A percentile compares a stretch with the other conserved stretches of the same genome.
phyloP scores from a whole-genome alignment of 352 stramenopile genomes.

The Phytophthora ohioensis region DNA sequence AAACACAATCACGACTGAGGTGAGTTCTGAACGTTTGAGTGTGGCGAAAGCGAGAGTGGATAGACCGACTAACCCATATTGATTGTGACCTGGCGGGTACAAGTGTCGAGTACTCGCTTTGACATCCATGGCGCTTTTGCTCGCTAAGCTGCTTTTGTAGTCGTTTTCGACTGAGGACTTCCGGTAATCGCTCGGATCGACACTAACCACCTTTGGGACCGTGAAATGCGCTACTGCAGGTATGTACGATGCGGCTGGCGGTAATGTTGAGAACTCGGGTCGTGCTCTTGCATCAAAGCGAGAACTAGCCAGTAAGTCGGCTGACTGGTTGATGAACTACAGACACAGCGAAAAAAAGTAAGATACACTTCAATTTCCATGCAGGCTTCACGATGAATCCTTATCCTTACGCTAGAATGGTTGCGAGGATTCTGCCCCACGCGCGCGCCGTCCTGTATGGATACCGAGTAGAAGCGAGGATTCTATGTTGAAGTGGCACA shows the following conservation, averaged over 20 bases:
- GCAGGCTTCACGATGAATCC: slow-evolving; percentile 18
- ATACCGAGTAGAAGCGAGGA: slow-evolving; percentile 72
- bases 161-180: slow-evolving; percentile 14
- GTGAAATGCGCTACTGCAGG: slow-evolving; percentile 52
- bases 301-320: slow-evolving; percentile 69
- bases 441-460: slow-evolving; percentile 53
- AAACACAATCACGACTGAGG: slow-evolving; percentile 5
- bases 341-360: slow-evolving; percentile 15
- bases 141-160: slow-evolving; percentile 3
- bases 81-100: slow-evolving; percentile 39
- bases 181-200: slow-evolving; percentile 57
- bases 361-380: slow-evolving; percentile 15
- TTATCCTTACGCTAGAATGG: slow-evolving; percentile 76
- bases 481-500: slow-evolving; percentile 54
- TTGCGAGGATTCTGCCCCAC: slow-evolving; percentile 73
- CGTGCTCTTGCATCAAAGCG: slow-evolving; percentile 51
- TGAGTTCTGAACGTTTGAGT: slow-evolving; percentile 28
- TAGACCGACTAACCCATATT: slow-evolving; percentile 47
- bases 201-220: slow-evolving; percentile 55
- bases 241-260: slow-evolving; percentile 50
- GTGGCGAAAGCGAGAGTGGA: slow-evolving; percentile 1
- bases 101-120: slow-evolving; percentile 30
- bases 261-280: slow-evolving; percentile 61
- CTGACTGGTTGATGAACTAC: slow-evolving; percentile 75
- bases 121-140: slow-evolving; percentile 5